Percentiles rank a stretch among this genome's conserved stretches.
Evolutionary conservation across 495 filamentous ascomycete genomes (phyloP).

Genomic region (Penicillium waksmanii): DNA sequence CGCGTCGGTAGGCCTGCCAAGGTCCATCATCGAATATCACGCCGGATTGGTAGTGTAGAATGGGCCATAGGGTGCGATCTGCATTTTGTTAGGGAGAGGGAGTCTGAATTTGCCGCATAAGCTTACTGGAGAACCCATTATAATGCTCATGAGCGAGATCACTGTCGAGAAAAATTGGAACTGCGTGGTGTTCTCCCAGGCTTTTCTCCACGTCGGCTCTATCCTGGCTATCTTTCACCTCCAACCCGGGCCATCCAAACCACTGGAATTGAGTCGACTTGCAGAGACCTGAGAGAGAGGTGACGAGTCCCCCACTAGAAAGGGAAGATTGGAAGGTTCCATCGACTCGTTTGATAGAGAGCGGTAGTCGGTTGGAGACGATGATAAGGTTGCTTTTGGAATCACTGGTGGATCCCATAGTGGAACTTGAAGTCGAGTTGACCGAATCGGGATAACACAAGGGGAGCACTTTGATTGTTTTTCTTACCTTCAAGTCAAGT

Average conservation of each 20-base stretch:
- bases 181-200: constrained; percentile 53
- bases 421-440: background rate
- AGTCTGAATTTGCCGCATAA: background rate
- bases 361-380: constrained; percentile 68
- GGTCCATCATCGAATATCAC: constrained; percentile 85
- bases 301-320: constrained; percentile 89
- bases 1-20: constrained; percentile 85
- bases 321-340: constrained; percentile 76
- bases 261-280: constrained; percentile 86
- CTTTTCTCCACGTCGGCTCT: constrained; percentile 48
- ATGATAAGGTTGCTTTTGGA: constrained; percentile 63
- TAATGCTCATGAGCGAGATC: constrained; percentile 61
- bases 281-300: constrained; percentile 79
- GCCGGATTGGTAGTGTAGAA: constrained; percentile 94
- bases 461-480: background rate
- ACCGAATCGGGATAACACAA: background rate
- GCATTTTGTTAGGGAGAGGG: constrained; percentile 3
- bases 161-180: constrained; percentile 57
- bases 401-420: constrained; percentile 11
- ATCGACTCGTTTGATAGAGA: constrained; percentile 80
- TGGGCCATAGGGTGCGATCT: constrained; percentile 95
- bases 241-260: constrained; percentile 92
- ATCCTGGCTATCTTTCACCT: constrained; percentile 46
- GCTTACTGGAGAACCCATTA: constrained; percentile 60
- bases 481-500: background rate